Percentiles rank a stretch among this genome's conserved stretches.
phyloP scores from a whole-genome alignment of 1,284 basidiomycete genomes.

The Cutaneotrichosporon spelunceum region DNA sequence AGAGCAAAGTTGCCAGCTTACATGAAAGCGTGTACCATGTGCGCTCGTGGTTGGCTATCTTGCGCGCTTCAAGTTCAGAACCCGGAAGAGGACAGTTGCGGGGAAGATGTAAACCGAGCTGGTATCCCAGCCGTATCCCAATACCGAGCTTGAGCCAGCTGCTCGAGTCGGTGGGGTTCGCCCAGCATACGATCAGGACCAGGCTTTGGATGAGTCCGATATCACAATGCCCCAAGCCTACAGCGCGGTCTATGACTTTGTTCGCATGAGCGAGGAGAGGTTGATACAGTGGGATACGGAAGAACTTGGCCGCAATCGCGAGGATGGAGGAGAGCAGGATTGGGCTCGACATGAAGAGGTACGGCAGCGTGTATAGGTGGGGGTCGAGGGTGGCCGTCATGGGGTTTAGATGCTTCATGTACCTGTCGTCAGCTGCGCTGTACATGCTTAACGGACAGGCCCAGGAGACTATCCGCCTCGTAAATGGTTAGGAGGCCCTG shows the following conservation, averaged over 20 bases:
- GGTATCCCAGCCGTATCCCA: conserved; percentile 22
- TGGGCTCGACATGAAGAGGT: conserved; percentile 12
- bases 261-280: conserved; percentile 15
- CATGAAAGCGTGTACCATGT: conserved; percentile 22
- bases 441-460: background rate
- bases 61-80: conserved; percentile 11
- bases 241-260: conserved; percentile 17
- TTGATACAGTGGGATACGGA: conserved; percentile 13
- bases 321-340: conserved; percentile 22
- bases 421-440: background rate
- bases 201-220: conserved; percentile 20
- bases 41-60: conserved; percentile 14
- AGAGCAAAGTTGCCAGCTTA: conserved; percentile 3
- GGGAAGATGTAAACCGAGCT: conserved; percentile 19
- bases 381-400: conserved; percentile 25
- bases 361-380: conserved; percentile 20
- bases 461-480: conserved; percentile 19
- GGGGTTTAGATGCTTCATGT: conserved; percentile 22
- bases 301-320: conserved; percentile 18
- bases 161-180: conserved; percentile 18
- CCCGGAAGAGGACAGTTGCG: conserved; percentile 8
- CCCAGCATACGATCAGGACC: conserved; percentile 21
- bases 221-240: conserved; percentile 4
- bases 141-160: conserved; percentile 23
- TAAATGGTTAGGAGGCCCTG: conserved; percentile 14